Evolutionary conservation across 495 filamentous ascomycete species (phyloP), one percentile per base, ranked within the genome.

Genomic region (Xylaria sp.): DNA sequence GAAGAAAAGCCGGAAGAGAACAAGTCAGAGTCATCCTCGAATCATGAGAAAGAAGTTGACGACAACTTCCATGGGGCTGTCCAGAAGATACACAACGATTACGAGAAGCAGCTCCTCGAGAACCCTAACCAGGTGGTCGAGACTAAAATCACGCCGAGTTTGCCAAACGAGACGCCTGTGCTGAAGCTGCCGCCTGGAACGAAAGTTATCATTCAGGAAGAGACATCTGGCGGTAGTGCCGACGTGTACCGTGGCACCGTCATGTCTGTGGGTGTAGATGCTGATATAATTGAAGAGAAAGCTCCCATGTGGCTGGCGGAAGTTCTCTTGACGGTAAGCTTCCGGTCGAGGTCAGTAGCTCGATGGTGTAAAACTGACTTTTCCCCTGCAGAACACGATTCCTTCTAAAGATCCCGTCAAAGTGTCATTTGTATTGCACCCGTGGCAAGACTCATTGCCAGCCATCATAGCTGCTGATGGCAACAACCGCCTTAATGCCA

Each of bases 221-320:
- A 99, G 76, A 91, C 92, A 0, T 92, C 92, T 43, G 96, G 95
- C 37, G 96, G 96, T 58, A 95, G 94, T 61, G 92, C 92, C 33
- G 96, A 98, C 83, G 83, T 98, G 6, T 98, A 97, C 77, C 85
- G 94, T 76, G 97, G 96, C 1, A 97, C 90, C 7, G 92, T 98
- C 15, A 93, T 86, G 50, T 88, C 88, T 3, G 86, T 95, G 17
- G 93, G 92, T 9, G 82, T 88, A 59, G 93, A 97, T 71, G 91
- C 92, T 37, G 93, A 97, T 79, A 80, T 90, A 19, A 89, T 99
- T 37, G 95, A 98, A 82, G 90, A 90, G 72, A 84, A 90, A 17
- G 94, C 91, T 37, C 96, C 96, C 6, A 90, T 90, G 78, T 99
- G 96, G 96, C 84, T 99, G 26, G 94, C 93, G 43, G 95, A 98